A percentile compares a stretch with the other conserved stretches of the same genome.
phyloP scores from a whole-genome alignment of 192 early-diverging fungal species.

The Podila minutissima region DNA sequence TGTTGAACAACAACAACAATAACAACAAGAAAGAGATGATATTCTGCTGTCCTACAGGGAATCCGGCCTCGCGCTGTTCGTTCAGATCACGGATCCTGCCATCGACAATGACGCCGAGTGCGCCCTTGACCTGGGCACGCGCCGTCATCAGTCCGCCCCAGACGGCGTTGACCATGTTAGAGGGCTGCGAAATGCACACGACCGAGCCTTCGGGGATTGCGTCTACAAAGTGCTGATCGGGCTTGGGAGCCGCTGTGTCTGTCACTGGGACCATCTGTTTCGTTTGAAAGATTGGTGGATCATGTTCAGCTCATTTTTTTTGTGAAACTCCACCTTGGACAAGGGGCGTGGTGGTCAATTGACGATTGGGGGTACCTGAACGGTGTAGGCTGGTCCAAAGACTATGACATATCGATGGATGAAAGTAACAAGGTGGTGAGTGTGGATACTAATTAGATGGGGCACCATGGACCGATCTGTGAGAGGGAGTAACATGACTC shows the following conservation, averaged over 20 bases:
- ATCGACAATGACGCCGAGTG: slow-evolving; percentile 65
- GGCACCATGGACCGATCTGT: neutral
- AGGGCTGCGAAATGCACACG: slow-evolving; percentile 63
- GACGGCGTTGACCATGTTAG: slow-evolving; percentile 61
- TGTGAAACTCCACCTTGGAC: neutral
- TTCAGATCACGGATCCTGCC: slow-evolving; percentile 62
- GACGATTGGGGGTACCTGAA: slow-evolving; percentile 51
- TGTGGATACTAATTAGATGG: neutral
- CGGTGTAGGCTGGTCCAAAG: slow-evolving; percentile 68
- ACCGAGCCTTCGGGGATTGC: slow-evolving; percentile 55
- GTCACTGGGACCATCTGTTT: slow-evolving; percentile 57
- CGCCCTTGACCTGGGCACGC: slow-evolving; percentile 55
- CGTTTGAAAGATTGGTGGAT: slow-evolving; percentile 5
- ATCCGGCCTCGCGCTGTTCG: slow-evolving; percentile 58
- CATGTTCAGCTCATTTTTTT: neutral
- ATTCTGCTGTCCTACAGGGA: slow-evolving; percentile 48
- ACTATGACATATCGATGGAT: slow-evolving; percentile 12
- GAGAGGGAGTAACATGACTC: neutral
- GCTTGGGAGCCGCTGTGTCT: slow-evolving; percentile 53
- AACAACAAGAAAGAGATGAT: neutral
- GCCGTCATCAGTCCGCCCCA: slow-evolving; percentile 72
- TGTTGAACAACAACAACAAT: neutral
- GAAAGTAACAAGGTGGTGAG: neutral
- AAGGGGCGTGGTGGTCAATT: no score
- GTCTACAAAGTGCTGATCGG: slow-evolving; percentile 58